Conservation (phyloP, 2,329 filamentous ascomycete genomes). For the Cladosporium sp. region DNA sequence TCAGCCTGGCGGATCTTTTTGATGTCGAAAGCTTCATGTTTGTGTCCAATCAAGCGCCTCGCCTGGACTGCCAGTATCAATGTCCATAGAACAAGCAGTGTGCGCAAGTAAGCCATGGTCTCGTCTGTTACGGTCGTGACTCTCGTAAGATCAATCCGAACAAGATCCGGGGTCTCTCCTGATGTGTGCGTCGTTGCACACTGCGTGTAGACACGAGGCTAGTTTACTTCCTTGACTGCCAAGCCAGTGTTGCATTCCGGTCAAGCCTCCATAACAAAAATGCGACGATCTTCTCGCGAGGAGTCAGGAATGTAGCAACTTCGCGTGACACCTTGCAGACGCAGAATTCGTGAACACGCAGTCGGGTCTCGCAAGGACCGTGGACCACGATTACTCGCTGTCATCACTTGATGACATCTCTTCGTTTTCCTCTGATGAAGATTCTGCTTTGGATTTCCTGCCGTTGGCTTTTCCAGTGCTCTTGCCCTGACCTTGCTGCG, state of each 20-base stretch:
- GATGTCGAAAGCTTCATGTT: slow-evolving; percentile 27
- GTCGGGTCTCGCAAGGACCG: no score
- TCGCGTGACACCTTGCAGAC: slow-evolving; percentile 6
- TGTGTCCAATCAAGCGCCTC: slow-evolving; percentile 20
- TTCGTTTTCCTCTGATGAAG: slow-evolving; percentile 3
- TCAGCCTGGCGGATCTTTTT: slow-evolving; percentile 18
- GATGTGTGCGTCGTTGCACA: not conserved
- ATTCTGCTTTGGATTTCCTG: not conserved
- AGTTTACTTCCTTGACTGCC: not conserved
- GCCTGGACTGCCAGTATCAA: slow-evolving; percentile 17
- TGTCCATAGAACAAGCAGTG: slow-evolving; percentile 14
- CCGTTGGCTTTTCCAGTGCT: slow-evolving; percentile 11
- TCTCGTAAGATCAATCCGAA: slow-evolving; percentile 1
- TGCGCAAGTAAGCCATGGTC: slow-evolving; percentile 20
- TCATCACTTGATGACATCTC: slow-evolving; percentile 7
- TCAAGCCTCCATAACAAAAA: slow-evolving; percentile 27
- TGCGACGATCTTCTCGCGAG: slow-evolving; percentile 13
- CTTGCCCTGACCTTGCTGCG: not conserved
- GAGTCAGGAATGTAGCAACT: slow-evolving; percentile 22
- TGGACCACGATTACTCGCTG: not conserved
- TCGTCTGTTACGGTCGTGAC: not conserved
- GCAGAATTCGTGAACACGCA: no score
- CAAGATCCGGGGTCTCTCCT: not conserved
- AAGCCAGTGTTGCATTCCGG: slow-evolving; percentile 21
- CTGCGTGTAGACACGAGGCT: not conserved